Evolutionary conservation across 768 basidiomycete genomes (phyloP), one percentile per base, ranked within the genome.

Genomic region (Coprinellus micaceus): DNA sequence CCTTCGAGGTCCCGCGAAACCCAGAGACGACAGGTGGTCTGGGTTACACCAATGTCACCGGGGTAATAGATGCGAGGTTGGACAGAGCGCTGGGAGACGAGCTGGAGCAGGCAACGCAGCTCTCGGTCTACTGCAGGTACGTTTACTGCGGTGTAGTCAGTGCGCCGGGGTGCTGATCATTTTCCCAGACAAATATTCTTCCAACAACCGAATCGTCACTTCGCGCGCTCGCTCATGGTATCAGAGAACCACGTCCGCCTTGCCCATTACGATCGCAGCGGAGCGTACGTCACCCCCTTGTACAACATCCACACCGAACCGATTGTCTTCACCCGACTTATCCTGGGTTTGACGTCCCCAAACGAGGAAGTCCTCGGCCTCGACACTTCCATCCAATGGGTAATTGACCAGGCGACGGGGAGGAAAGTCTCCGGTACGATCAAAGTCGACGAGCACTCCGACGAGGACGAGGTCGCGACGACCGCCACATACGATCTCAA

Each of bases 181-280:
- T 15, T 12, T 39, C 26, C n/a, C 40, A 43, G 40, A 19, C 40
- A 43, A 43, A 43, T 43, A 9, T 21, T 43, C 40, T 5, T 43
- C 10, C 40, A 43, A 10, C 55, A 56, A 28, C 49, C 55, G 9
- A 51, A 50, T 37, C 41, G 55, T 1, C 3, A 21, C 4, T 56
- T 56, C 19, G 48, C 41, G 3, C 41, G 55, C 19, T 40, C n/a
- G 17, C 25, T 56, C 25, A 30, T 51, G 30, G 10, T 56, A 17
- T 41, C 48, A 4, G 43, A 45, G 12, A 50, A 29, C 4, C 17
- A 25, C 25, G 6, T 56, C 40, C 55, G 55, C 12, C 28, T 56
- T 5, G 19, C 41, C 24, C 55, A 56, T 19, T 56, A 24, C 25
- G 55, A 56, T 25, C 33, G 55, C 2, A 30, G 48, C 33, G 55